Percentiles rank a stretch among this genome's conserved stretches.
Conservation (phyloP, 2,329 filamentous ascomycete genomes). For the Scolecobasidium constrictum region DNA sequence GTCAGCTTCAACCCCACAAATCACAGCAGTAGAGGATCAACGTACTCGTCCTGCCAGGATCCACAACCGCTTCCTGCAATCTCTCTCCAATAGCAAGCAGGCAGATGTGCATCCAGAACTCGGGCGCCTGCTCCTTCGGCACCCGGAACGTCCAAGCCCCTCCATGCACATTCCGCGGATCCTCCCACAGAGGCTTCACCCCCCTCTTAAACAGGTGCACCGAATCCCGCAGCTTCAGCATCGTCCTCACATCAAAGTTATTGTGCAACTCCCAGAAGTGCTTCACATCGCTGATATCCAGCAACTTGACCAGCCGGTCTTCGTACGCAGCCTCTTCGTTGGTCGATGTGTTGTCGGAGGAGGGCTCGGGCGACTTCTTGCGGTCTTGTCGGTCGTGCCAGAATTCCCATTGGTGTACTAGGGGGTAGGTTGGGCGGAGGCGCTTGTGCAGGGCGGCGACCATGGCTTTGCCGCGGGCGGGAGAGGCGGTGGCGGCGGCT, state of each 20-base stretch:
- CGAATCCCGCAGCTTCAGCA: constrained; percentile 53
- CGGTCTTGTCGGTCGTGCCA: constrained; percentile 38
- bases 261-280: constrained; percentile 44
- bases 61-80: constrained; percentile 61
- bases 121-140: constrained; percentile 58
- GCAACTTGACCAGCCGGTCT: constrained; percentile 34
- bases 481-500: constrained; percentile 52
- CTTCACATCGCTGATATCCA: constrained; percentile 34
- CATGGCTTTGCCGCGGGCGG: constrained; percentile 70
- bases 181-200: constrained; percentile 76
- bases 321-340: constrained; percentile 28
- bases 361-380: constrained; percentile 11
- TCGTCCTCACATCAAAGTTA: constrained; percentile 61
- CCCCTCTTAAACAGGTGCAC: constrained; percentile 75
- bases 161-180: constrained; percentile 73
- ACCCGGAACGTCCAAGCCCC: constrained; percentile 91
- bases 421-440: constrained; percentile 34
- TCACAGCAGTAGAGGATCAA: constrained; percentile 10
- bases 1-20: constrained; percentile 8
- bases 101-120: constrained; percentile 74
- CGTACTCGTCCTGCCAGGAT: constrained; percentile 43
- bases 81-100: constrained; percentile 75
- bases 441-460: constrained; percentile 35
- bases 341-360: constrained; percentile 18
- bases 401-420: constrained; percentile 41